Conservation (phyloP, 2,329 filamentous ascomycete species). For the Cryphonectria parasitica region DNA sequence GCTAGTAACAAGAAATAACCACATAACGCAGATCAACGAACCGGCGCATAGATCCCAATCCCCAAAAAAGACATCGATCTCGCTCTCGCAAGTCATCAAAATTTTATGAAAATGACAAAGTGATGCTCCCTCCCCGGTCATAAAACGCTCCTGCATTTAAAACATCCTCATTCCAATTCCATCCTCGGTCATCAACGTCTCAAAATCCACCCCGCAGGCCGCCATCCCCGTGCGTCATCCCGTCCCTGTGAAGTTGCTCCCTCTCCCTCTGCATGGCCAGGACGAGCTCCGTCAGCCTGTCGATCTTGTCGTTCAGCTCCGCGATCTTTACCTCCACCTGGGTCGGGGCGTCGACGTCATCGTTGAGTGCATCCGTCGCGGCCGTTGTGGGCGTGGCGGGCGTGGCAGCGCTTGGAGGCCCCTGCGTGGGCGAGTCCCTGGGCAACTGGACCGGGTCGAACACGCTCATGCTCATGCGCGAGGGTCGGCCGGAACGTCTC, state of each 20-base stretch:
- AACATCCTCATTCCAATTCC: not conserved
- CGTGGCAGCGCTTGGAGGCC: not conserved
- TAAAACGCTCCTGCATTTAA: too few relatives aligned
- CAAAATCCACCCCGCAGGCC: not conserved
- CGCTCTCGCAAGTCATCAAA: not conserved
- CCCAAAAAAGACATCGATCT: not conserved
- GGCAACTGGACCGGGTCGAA: constrained; percentile 16
- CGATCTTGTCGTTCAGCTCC: constrained; percentile 29
- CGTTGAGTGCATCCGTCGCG: constrained; percentile 31
- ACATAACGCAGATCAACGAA: not conserved
- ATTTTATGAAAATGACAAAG: not conserved
- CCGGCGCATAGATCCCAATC: not conserved
- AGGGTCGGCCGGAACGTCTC: constrained; percentile 1
- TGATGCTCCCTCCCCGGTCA: not conserved
- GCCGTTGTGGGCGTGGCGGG: constrained; percentile 28
- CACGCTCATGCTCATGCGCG: constrained; percentile 18
- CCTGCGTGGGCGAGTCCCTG: constrained; percentile 8
- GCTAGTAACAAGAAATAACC: not conserved
- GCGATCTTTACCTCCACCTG: constrained; percentile 35
- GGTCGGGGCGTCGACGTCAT: constrained; percentile 38
- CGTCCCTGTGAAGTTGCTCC: constrained; percentile 11
- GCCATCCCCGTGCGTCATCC: not conserved
- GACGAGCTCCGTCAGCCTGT: constrained; percentile 29
- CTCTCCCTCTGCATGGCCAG: constrained; percentile 28
- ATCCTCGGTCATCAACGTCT: not conserved